Percentiles rank a stretch among this genome's conserved stretches.
Conservation (phyloP, 1,284 basidiomycete species). For the Cystobasidium pallidum region DNA sequence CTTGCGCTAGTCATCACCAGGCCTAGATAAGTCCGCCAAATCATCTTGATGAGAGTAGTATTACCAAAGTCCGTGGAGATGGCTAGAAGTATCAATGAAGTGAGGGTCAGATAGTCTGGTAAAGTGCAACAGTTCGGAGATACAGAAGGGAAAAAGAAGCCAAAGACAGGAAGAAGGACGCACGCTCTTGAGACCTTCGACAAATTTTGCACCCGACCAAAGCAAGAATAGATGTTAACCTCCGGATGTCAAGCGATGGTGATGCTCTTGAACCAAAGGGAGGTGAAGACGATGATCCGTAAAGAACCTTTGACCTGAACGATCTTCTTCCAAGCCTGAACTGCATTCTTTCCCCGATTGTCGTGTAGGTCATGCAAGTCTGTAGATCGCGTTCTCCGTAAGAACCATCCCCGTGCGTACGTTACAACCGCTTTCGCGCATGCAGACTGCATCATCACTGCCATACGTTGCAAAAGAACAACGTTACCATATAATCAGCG, state of each 20-base stretch:
- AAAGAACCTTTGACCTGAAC: neutral
- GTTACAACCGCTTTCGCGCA: no score
- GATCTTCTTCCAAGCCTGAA: no score
- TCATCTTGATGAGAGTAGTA: no score
- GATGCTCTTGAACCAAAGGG: neutral
- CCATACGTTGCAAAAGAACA: no score
- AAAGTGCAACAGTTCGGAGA: no score
- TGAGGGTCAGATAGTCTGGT: no score
- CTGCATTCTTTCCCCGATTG: neutral
- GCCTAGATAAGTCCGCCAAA: neutral
- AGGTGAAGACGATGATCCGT: neutral
- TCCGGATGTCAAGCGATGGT: slow-evolving; percentile 2
- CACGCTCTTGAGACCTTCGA: neutral
- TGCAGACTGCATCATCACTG: no score
- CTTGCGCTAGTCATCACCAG: neutral
- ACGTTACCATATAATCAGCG: no score
- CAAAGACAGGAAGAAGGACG: neutral
- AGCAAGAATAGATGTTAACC: slow-evolving; percentile 7
- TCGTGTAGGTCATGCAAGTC: neutral
- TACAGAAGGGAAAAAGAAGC: neutral
- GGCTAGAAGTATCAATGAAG: no score
- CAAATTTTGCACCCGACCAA: neutral
- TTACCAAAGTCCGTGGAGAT: no score
- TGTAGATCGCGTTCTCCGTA: neutral
- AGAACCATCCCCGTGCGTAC: no score